Conservation (phyloP, 1,284 basidiomycete species). For the Chalciporus sp. region DNA sequence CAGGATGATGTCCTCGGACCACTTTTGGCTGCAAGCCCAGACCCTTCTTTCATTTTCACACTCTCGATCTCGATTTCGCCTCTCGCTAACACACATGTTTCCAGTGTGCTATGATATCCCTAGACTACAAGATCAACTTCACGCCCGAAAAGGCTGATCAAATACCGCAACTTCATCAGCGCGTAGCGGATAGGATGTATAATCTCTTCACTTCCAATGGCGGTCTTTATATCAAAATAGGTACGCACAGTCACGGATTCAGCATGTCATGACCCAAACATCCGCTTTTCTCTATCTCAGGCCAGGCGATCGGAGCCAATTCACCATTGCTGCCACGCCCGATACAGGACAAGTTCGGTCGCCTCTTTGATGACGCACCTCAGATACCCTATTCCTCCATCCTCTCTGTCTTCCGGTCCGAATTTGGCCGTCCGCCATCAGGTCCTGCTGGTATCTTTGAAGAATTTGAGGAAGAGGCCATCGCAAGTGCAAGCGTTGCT, state of each 20-base stretch:
- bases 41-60: not conserved
- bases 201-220: conserved; percentile 78
- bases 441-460: conserved; percentile 78
- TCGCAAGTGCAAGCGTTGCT: conserved; percentile 87
- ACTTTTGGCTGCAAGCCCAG: not conserved
- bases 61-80: not conserved
- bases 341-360: conserved; percentile 80
- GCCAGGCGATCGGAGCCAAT: conserved; percentile 82
- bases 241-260: conserved; percentile 38
- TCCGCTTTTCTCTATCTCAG: conserved; percentile 29
- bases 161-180: conserved; percentile 79
- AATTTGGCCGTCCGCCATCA: conserved; percentile 66
- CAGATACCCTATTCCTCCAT: conserved; percentile 77
- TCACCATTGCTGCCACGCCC: conserved; percentile 80
- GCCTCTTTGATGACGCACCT: conserved; percentile 85
- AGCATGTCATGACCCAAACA: not conserved
- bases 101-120: conserved; percentile 65
- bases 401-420: conserved; percentile 66
- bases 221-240: conserved; percentile 90
- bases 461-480: conserved; percentile 69
- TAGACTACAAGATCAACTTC: conserved; percentile 88
- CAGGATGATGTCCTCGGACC: not conserved
- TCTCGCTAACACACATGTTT: not conserved
- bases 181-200: conserved; percentile 79
- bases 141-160: conserved; percentile 60